These are phyloP conservation scores for Thalassiosira profunda DNA, from an alignment of 108 stramenopile genomes.

Conservation along the genomic window DNA sequence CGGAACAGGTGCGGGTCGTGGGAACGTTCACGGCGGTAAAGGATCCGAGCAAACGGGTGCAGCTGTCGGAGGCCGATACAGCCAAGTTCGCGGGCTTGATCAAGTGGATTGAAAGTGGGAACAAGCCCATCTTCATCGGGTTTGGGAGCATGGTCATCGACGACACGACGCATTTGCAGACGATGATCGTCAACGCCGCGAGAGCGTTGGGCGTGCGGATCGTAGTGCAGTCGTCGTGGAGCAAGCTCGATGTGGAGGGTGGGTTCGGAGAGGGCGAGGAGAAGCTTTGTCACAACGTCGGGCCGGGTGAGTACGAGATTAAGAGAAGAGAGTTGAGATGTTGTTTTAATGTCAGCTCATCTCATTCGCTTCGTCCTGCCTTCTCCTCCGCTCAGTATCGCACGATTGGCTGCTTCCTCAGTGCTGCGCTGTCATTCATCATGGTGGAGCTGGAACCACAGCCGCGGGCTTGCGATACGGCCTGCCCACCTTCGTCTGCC, in stretches of 20 bases:
- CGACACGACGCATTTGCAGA: conserved; percentile 50
- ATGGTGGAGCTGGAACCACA: conserved; percentile 89
- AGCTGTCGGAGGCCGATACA: conserved; percentile 23
- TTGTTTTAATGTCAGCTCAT: too few species aligned
- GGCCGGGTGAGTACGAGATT: too few species aligned
- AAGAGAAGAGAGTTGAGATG: too few species aligned
- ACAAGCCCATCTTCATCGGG: conserved; percentile 69
- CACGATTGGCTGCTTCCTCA: conserved; percentile 84
- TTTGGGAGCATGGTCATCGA: conserved; percentile 80
- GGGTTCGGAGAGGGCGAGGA: conserved; percentile 13
- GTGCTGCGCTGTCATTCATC: conserved; percentile 80
- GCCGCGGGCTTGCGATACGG: conserved; percentile 75
- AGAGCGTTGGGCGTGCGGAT: conserved; percentile 45
- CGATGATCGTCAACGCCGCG: conserved; percentile 63
- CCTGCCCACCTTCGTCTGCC: conserved; percentile 78
- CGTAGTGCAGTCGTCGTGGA: conserved; percentile 74
- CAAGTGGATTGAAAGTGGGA: conserved; percentile 54
- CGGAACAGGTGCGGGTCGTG: conserved; percentile 75
- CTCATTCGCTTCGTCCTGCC: too few species aligned
- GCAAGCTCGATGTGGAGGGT: conserved; percentile 62
- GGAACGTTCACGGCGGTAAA: conserved; percentile 59
- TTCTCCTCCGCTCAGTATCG: too few species aligned
- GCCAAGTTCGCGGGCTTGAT: conserved; percentile 38
- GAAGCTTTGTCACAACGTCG: conserved; percentile 55
- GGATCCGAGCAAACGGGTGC: background rate